phyloP scores from a whole-genome alignment of 2,329 filamentous ascomycete species.

The Colletotrichum sp. region DNA sequence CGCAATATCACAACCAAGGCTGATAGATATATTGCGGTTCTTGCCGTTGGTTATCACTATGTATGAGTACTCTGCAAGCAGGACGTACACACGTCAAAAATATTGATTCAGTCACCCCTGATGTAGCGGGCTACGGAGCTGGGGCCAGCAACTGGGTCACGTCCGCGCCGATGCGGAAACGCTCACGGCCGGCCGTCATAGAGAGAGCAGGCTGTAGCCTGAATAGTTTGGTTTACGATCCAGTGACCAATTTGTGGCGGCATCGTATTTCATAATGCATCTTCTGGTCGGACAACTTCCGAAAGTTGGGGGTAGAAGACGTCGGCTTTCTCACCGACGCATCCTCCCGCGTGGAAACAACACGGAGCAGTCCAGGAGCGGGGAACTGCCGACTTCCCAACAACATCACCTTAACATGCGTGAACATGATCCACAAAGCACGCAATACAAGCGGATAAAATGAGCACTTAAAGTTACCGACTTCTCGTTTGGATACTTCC shows the following conservation, averaged over 20 bases:
- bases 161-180: neutral
- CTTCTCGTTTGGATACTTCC: neutral
- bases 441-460: neutral
- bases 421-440: neutral
- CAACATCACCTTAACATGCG: neutral
- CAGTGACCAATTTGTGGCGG: neutral
- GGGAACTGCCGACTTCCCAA: neutral
- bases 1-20: neutral
- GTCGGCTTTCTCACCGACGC: slow-evolving; percentile 7
- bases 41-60: fast-evolving
- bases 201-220: neutral
- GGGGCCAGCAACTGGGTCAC: neutral
- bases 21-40: neutral
- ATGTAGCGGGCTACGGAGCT: neutral
- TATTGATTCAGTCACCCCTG: neutral
- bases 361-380: neutral
- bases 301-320: neutral
- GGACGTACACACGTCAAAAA: neutral
- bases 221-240: neutral
- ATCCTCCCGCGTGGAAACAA: neutral
- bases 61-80: neutral
- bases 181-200: neutral
- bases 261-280: neutral
- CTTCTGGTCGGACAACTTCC: neutral
- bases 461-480: neutral